These are phyloP conservation scores for Sporodiniella umbellata DNA, from an alignment of 371 early-diverging fungal genomes.

Conservation along the genomic window DNA sequence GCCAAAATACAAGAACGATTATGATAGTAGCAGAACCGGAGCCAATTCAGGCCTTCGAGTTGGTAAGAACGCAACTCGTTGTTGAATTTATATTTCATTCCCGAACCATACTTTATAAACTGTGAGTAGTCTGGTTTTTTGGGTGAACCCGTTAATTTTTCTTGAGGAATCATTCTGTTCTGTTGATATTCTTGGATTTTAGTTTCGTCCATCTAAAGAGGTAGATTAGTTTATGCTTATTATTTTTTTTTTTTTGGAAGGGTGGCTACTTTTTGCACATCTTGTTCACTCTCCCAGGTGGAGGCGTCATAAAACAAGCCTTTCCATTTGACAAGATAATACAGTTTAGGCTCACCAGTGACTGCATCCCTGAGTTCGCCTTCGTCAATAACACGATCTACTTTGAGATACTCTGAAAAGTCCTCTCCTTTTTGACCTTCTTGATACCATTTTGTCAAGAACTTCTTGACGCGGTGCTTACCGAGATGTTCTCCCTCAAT, in stretches of 20 bases:
- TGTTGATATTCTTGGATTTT: slow-evolving; percentile 55
- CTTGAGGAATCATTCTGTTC: slow-evolving; percentile 30
- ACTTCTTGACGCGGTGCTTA: slow-evolving; percentile 77
- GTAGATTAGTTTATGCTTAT: slow-evolving; percentile 7
- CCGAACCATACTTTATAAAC: slow-evolving; percentile 64
- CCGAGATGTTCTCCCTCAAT: slow-evolving; percentile 72
- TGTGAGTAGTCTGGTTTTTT: slow-evolving; percentile 51
- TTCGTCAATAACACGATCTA: slow-evolving; percentile 84
- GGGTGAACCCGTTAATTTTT: slow-evolving; percentile 40
- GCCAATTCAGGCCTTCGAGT: slow-evolving; percentile 73
- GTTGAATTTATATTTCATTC: slow-evolving; percentile 57
- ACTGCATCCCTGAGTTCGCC: slow-evolving; percentile 64
- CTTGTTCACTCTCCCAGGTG: slow-evolving; percentile 85
- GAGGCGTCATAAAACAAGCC: slow-evolving; percentile 82
- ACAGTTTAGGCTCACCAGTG: slow-evolving; percentile 57
- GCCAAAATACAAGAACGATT: slow-evolving; percentile 75
- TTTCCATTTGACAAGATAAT: slow-evolving; percentile 91
- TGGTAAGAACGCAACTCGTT: slow-evolving; percentile 73
- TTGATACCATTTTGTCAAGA: slow-evolving; percentile 62
- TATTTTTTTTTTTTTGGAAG: too few relatives aligned
- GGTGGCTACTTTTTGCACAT: slow-evolving; percentile 64
- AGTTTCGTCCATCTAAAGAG: slow-evolving; percentile 52
- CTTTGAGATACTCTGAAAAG: slow-evolving; percentile 49
- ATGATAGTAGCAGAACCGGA: slow-evolving; percentile 69
- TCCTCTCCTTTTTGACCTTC: slow-evolving; percentile 56